Evolutionary conservation across 441 rosid genomes (phyloP).

Genomic region (Brassica hybrid): DNA sequence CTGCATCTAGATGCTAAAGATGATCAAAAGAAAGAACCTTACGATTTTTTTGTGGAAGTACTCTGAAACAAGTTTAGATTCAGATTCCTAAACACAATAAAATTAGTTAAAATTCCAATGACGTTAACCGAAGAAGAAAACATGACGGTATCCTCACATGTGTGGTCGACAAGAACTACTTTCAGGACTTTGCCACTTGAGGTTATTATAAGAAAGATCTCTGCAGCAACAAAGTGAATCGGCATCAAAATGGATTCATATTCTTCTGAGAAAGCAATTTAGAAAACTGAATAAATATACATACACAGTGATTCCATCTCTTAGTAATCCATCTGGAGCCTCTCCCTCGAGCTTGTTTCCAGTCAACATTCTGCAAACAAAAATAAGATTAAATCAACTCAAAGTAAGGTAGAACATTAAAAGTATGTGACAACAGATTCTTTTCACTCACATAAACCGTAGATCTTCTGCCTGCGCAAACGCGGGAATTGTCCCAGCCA

Average conservation of each 20-base stretch:
- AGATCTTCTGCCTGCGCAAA: slow-evolving; percentile 42
- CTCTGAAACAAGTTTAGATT: slow-evolving; percentile 75
- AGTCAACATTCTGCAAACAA: slow-evolving; percentile 57
- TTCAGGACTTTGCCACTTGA: slow-evolving; percentile 64
- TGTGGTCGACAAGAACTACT: slow-evolving; percentile 64
- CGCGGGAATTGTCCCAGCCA: slow-evolving; percentile 63
- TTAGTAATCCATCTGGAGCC: slow-evolving; percentile 70
- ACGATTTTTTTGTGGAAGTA: slow-evolving; percentile 56
- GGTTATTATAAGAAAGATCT: slow-evolving; percentile 90
- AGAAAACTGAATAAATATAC: slow-evolving; percentile 41
- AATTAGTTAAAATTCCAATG: slow-evolving; percentile 18
- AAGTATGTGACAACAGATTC: too few species aligned
- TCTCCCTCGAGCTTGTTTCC: slow-evolving; percentile 71
- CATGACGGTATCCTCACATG: slow-evolving; percentile 51
- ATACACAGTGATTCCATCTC: slow-evolving; percentile 68
- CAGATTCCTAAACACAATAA: slow-evolving; percentile 60
- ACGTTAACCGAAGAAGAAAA: slow-evolving; percentile 17
- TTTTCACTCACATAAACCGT: slow-evolving; percentile 64
- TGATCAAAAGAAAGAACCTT: slow-evolving; percentile 42
- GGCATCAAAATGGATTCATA: slow-evolving; percentile 31
- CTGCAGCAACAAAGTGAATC: slow-evolving; percentile 50
- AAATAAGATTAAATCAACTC: slow-evolving; percentile 33
- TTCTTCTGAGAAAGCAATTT: slow-evolving; percentile 5
- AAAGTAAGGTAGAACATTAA: slow-evolving; percentile 13
- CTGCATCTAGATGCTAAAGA: slow-evolving; percentile 13